phyloP scores from a whole-genome alignment of 345 rosid species.

The Kernera saxatilis region DNA sequence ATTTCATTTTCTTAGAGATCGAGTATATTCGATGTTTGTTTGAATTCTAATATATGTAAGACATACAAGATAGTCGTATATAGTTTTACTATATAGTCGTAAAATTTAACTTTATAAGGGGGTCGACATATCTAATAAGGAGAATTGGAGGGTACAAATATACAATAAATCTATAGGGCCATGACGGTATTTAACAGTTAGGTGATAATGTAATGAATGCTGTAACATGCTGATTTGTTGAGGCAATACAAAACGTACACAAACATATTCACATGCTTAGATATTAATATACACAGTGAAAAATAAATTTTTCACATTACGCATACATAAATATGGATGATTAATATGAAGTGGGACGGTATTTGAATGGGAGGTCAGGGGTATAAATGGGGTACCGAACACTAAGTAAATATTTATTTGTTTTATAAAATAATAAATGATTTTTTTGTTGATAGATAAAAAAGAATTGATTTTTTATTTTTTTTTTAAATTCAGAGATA shows the following conservation, averaged over 20 bases:
- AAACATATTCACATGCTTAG: constrained; percentile 20
- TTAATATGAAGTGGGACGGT: not conserved
- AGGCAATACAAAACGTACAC: constrained; percentile 1
- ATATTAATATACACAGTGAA: not conserved
- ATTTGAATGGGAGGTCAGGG: not conserved
- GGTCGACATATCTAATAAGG: not conserved
- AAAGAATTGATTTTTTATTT: no score
- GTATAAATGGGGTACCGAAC: not conserved
- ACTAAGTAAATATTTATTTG: not conserved
- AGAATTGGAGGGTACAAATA: not conserved
- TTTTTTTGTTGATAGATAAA: not conserved
- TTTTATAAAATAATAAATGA: not conserved
- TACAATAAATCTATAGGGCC: constrained; percentile 14
- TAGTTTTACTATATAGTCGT: not conserved
- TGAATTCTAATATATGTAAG: not conserved
- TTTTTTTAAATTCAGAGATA: no score
- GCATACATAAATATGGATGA: not conserved
- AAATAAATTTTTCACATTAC: not conserved
- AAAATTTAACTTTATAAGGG: not conserved
- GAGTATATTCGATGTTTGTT: not conserved
- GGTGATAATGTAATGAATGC: constrained; percentile 20
- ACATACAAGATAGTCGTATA: not conserved
- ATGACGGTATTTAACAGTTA: constrained; percentile 13
- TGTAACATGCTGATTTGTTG: constrained; percentile 4
- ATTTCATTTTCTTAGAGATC: not conserved